A percentile compares a stretch with the other conserved stretches of the same genome.
Evolutionary conservation across 257 asterid genomes (phyloP).

Genomic region (Solanum medicagineum): DNA sequence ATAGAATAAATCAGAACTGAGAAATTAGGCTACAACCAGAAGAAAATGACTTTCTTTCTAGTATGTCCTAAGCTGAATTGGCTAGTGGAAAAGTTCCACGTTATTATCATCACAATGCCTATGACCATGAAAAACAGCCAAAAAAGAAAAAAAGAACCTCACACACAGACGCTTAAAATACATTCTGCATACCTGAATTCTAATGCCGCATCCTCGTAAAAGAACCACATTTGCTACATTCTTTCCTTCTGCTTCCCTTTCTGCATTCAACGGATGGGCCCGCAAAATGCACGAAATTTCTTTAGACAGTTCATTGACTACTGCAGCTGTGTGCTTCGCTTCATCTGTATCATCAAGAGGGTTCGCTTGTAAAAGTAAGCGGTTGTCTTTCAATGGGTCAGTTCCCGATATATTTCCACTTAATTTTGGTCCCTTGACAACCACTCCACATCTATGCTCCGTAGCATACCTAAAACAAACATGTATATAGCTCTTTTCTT

Average conservation of each 20-base stretch:
- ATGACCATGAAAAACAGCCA: not conserved
- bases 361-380: slow-evolving; percentile 64
- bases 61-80: not conserved
- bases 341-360: slow-evolving; percentile 86
- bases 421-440: slow-evolving; percentile 92
- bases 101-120: not conserved
- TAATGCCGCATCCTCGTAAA: slow-evolving; percentile 91
- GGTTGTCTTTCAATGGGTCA: slow-evolving; percentile 90
- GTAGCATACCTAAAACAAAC: slow-evolving; percentile 69
- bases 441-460: slow-evolving; percentile 99
- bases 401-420: slow-evolving; percentile 98
- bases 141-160: not conserved
- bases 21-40: not conserved
- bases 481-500: not conserved
- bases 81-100: not conserved
- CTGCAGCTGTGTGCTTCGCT: slow-evolving; percentile 74
- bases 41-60: not conserved
- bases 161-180: not conserved
- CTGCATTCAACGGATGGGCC: slow-evolving; percentile 68
- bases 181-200: slow-evolving; percentile 64
- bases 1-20: not conserved
- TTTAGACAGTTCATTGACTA: slow-evolving; percentile 76
- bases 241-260: slow-evolving; percentile 74
- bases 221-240: slow-evolving; percentile 80
- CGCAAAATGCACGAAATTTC: slow-evolving; percentile 74